phyloP scores from a whole-genome alignment of 164 flowering plant genomes.

The Stephania yunnanensis region DNA sequence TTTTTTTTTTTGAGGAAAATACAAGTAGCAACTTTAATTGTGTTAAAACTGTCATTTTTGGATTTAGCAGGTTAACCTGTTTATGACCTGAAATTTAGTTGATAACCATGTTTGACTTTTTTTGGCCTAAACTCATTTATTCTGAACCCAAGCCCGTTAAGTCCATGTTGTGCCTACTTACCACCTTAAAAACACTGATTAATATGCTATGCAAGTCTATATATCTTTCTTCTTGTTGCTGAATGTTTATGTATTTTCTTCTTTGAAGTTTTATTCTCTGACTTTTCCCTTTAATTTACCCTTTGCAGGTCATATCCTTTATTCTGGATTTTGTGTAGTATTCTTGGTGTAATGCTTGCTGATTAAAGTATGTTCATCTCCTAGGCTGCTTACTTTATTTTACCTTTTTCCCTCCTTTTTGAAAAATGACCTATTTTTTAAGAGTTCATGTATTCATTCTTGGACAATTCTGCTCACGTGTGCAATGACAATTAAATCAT shows the following conservation, averaged over 20 bases:
- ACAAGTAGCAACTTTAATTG: no score
- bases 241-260: neutral
- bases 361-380: neutral
- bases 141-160: no score
- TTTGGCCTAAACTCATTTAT: no score
- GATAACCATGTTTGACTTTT: no score
- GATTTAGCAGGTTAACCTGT: no score
- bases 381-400: neutral
- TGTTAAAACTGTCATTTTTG: no score
- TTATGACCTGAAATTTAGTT: no score
- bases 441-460: neutral
- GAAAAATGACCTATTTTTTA: neutral
- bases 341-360: neutral
- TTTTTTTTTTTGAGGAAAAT: no score
- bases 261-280: neutral
- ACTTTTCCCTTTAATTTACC: slow-evolving; percentile 9
- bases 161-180: no score
- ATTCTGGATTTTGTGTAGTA: neutral
- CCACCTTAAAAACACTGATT: no score
- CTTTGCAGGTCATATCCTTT: slow-evolving; percentile 86
- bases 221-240: no score
- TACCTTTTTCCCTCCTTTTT: neutral
- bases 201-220: no score
- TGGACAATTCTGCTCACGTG: neutral
- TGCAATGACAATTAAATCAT: neutral